phyloP scores from a whole-genome alignment of 495 filamentous ascomycete genomes.

The Neurospora sp. region DNA sequence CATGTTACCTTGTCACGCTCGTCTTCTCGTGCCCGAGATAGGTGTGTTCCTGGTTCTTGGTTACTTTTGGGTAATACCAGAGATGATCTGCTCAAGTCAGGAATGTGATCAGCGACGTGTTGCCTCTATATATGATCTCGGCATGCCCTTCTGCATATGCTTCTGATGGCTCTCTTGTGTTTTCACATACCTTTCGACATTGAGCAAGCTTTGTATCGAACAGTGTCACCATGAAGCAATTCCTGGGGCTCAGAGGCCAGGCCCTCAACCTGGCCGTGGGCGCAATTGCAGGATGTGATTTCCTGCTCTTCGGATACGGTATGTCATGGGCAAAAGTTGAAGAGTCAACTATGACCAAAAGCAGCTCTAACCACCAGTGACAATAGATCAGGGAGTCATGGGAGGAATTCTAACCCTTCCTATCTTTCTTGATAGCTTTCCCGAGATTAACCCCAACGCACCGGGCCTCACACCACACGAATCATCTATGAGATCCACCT shows the following conservation, averaged over 20 bases:
- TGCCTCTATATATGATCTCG: not conserved
- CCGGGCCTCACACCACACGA: conserved; percentile 16
- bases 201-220: not conserved
- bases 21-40: not conserved
- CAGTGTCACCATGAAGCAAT: conserved; percentile 29
- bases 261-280: conserved; percentile 59
- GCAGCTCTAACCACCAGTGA: not conserved
- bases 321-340: conserved; percentile 2
- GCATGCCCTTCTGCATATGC: not conserved
- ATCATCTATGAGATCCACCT: conserved; percentile 38
- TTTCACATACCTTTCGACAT: not conserved
- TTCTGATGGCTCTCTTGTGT: not conserved
- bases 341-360: not conserved
- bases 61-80: not conserved
- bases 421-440: conserved; percentile 46
- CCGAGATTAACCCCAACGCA: conserved; percentile 40
- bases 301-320: conserved; percentile 43
- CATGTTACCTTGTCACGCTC: not conserved
- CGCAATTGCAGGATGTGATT: conserved; percentile 60
- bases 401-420: conserved; percentile 48
- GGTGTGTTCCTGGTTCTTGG: not conserved
- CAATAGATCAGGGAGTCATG: conserved; percentile 43
- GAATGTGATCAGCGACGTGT: not conserved
- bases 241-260: conserved; percentile 56
- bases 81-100: not conserved